A percentile compares a stretch with the other conserved stretches of the same genome.
These are phyloP conservation scores for Nectriaceae sp. DNA, from an alignment of 2,329 filamentous ascomycete species.

Conservation along the genomic window DNA sequence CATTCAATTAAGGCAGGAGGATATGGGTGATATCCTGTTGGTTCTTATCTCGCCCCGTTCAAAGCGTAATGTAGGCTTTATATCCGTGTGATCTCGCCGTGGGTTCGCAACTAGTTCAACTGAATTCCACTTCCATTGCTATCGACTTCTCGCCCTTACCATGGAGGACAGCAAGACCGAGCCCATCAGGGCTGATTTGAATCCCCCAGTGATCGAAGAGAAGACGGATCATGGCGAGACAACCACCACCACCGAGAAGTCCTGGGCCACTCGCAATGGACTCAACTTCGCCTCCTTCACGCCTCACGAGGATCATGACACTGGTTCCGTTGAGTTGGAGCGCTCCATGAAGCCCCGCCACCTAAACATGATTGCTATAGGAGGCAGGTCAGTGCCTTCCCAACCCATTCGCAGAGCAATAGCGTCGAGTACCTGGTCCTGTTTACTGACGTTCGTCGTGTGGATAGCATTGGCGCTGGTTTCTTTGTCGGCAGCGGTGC, in stretches of 20 bases:
- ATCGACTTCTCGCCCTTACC: not conserved
- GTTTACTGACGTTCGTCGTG: slow-evolving; percentile 1
- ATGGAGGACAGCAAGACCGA: slow-evolving; percentile 25
- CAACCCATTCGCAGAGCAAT: not conserved
- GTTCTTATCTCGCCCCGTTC: not conserved
- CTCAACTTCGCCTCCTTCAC: slow-evolving; percentile 24
- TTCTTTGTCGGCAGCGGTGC: slow-evolving; percentile 62
- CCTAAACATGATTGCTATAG: slow-evolving; percentile 31
- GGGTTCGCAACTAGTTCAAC: not conserved
- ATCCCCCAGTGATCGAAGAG: slow-evolving; percentile 2
- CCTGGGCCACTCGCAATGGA: slow-evolving; percentile 29
- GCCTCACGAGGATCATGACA: slow-evolving; percentile 21
- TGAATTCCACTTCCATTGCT: not conserved
- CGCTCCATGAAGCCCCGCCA: slow-evolving; percentile 29
- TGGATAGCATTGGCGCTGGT: slow-evolving; percentile 53
- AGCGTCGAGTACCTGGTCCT: not conserved
- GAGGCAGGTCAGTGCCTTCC: slow-evolving; percentile 23
- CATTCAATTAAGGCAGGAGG: not conserved
- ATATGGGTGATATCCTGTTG: not conserved
- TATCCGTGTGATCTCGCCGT: not conserved
- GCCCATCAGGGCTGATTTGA: slow-evolving; percentile 15
- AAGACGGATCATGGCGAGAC: not conserved
- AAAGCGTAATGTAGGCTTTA: not conserved
- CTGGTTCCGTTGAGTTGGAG: slow-evolving; percentile 24
- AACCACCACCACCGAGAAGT: slow-evolving; percentile 8